These are phyloP conservation scores for Malus sylvestris DNA, from an alignment of 306 rosid genomes.

Conservation along the genomic window DNA sequence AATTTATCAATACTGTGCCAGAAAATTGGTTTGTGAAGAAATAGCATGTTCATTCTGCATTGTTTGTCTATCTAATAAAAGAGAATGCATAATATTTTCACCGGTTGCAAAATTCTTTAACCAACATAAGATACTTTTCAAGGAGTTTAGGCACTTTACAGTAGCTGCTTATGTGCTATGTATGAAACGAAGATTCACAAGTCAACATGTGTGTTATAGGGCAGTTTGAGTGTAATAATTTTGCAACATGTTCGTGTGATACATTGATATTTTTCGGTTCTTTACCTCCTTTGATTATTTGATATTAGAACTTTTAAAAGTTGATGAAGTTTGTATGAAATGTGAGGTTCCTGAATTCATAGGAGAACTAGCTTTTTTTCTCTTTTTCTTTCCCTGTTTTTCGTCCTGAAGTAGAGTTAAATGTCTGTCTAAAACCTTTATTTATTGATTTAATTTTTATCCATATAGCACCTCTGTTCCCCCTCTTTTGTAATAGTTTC, in stretches of 20 bases:
- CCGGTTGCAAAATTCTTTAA: not conserved
- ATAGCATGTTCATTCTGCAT: not conserved
- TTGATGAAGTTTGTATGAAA: not conserved
- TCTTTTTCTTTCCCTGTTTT: not conserved
- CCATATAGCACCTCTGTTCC: not conserved
- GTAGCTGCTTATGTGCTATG: no score
- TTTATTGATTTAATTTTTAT: not conserved
- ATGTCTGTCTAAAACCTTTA: not conserved
- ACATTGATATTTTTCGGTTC: not conserved
- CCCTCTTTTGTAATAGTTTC: not conserved
- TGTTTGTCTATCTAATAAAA: not conserved
- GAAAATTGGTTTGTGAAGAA: not conserved
- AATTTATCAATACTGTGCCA: not conserved
- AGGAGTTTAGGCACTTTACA: no score
- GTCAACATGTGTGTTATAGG: not conserved
- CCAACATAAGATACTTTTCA: no score
- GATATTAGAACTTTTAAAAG: not conserved
- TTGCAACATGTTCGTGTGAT: not conserved
- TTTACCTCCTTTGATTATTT: not conserved
- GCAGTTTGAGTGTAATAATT: not conserved
- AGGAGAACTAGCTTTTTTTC: not conserved
- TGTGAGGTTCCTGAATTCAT: not conserved
- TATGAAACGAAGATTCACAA: no score
- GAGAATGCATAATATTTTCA: not conserved
- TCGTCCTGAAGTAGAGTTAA: not conserved